phyloP scores from a whole-genome alignment of 1,284 basidiomycete genomes.

The Trametes versicolor region DNA sequence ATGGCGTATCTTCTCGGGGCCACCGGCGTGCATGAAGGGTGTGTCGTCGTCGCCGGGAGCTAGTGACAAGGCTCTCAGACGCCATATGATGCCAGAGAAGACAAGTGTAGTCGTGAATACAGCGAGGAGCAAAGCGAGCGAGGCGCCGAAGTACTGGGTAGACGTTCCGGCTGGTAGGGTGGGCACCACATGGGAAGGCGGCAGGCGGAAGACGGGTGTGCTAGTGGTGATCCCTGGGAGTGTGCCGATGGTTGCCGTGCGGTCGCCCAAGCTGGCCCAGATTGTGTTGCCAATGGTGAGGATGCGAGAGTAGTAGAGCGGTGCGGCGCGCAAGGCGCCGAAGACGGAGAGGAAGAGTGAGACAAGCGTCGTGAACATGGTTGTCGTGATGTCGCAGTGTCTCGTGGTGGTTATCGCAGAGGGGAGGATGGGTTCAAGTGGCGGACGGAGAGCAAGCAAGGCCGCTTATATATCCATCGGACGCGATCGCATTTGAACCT shows the following conservation, averaged over 20 bases:
- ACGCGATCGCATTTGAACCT: slow-evolving; percentile 17
- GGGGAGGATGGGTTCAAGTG: not conserved
- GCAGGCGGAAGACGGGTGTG: slow-evolving; percentile 6
- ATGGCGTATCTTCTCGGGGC: not conserved
- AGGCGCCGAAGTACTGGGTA: not conserved
- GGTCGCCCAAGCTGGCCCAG: not conserved
- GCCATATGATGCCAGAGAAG: not conserved
- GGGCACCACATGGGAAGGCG: not conserved
- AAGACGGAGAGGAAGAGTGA: slow-evolving; percentile 17
- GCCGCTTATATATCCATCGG: not conserved
- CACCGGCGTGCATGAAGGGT: no score
- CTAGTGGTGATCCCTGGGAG: not conserved
- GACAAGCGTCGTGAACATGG: slow-evolving; percentile 18
- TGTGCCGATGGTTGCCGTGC: not conserved
- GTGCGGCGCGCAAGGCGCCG: slow-evolving; percentile 11
- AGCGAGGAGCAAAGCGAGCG: not conserved
- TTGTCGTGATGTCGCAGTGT: no score
- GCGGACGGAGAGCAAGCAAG: not conserved
- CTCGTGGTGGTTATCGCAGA: not conserved
- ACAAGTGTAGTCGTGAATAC: not conserved
- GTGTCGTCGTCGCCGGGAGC: not conserved
- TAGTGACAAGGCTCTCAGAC: not conserved
- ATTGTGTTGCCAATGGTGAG: slow-evolving; percentile 16
- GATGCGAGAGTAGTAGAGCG: slow-evolving; percentile 15
- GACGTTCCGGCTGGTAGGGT: not conserved